These are phyloP conservation scores for Trypanosoma rangeli DNA, from an alignment of 208 protist genomes.

Conservation along the genomic window DNA sequence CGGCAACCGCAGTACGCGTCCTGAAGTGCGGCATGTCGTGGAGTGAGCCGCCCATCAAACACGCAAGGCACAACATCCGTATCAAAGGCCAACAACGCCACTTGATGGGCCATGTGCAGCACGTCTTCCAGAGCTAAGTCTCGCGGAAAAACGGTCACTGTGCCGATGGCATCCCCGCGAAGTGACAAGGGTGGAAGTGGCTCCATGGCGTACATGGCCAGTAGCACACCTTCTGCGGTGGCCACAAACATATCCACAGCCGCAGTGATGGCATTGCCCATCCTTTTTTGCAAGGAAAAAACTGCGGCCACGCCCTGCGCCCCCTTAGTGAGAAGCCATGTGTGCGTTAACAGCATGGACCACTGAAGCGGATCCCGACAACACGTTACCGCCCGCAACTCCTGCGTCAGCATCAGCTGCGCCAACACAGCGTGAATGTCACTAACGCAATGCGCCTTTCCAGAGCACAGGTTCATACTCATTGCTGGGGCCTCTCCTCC, in stretches of 20 bases:
- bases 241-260: slow-evolving; percentile 22
- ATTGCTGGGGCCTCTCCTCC: slow-evolving; percentile 1
- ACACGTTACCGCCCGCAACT: background rate
- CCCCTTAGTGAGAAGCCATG: slow-evolving; percentile 1
- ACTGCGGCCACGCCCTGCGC: background rate
- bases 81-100: slow-evolving; percentile 13
- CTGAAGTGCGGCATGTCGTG: slow-evolving; percentile 1
- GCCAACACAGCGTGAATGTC: background rate
- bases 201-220: slow-evolving; percentile 23
- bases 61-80: slow-evolving; percentile 2
- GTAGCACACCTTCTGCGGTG: slow-evolving; percentile 14
- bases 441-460: background rate
- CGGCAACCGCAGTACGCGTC: slow-evolving; percentile 17
- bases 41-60: slow-evolving; percentile 1
- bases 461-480: background rate
- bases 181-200: slow-evolving; percentile 19
- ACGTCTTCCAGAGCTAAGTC: slow-evolving; percentile 15
- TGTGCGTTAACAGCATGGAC: slow-evolving; percentile 10
- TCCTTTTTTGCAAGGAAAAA: background rate
- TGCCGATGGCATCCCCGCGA: slow-evolving; percentile 6
- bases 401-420: background rate
- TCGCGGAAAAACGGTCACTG: slow-evolving; percentile 10
- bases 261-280: background rate
- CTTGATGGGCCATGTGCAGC: slow-evolving; percentile 13
- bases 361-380: slow-evolving; percentile 14